phyloP scores from a whole-genome alignment of 345 rosid genomes.

The Erucastrum elatum region DNA sequence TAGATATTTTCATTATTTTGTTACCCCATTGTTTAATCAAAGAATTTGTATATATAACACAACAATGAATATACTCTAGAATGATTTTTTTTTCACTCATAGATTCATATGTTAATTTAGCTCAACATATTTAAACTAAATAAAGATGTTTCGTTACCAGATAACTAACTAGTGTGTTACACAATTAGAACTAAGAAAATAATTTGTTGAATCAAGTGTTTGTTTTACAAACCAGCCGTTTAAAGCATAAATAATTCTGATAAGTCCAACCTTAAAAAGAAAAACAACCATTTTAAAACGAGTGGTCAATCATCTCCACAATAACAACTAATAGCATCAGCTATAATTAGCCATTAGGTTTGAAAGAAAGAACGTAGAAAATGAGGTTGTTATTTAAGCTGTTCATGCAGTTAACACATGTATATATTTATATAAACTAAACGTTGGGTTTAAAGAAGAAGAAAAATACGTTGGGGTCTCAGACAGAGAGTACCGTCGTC shows the following conservation, averaged over 20 bases:
- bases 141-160: slow-evolving; percentile 3
- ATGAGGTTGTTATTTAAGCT: slow-evolving; percentile 14
- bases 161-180: slow-evolving; percentile 11
- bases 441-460: background rate
- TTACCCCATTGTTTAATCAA: background rate
- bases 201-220: slow-evolving; percentile 13
- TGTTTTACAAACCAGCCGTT: slow-evolving; percentile 18
- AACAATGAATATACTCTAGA: background rate
- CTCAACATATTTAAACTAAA: background rate
- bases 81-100: background rate
- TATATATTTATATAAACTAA: slow-evolving; percentile 21
- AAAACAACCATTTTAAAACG: background rate
- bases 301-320: slow-evolving; percentile 22
- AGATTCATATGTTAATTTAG: background rate
- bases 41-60: background rate
- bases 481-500: background rate
- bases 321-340: slow-evolving; percentile 8
- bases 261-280: background rate
- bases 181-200: slow-evolving; percentile 24
- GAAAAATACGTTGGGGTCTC: slow-evolving; percentile 22
- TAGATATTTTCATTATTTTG: background rate
- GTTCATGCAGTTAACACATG: slow-evolving; percentile 17
- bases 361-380: slow-evolving; percentile 6
- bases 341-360: slow-evolving; percentile 25
- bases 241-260: background rate